Base-by-base conservation (phyloP, 2,329 filamentous ascomycete species). In the Ophiocordyceps camponoti-saundersi region DNA sequence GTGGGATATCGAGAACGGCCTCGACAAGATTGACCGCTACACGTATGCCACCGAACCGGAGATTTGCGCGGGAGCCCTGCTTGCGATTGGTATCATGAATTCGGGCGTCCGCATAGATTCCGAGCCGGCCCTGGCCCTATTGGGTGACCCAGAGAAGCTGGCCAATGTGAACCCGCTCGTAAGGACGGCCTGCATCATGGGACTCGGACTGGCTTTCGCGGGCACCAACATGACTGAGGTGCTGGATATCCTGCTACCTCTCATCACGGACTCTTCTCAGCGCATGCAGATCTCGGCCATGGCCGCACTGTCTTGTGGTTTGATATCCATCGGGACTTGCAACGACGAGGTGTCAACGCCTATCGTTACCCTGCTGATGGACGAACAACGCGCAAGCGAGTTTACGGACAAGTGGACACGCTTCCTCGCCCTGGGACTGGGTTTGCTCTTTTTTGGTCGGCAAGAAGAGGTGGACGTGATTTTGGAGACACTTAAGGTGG, bases 391-490 rank as follows among this genome's bases (percentile, higher is more conserved):
- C 48, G 83, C 84, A 66, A 82, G 77, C 58, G 89, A 95, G 62
- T 71, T 98, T 50, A 95, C 93, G 55, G 87, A 96, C 67, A 98
- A 96, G 67, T 98, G 92, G 92, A 92, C 89, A 30, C 81, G 92
- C 18, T 98, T 98, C 69, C 83, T 98, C 69, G 89, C 86, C 20
- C 80, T 98, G 41, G 92, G 92, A 53, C 75, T 98, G 51, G 92
- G 90, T 2, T 75, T 98, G 23, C 73, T 98, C 26, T 98, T 88
- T 75, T 96, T 98, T 56, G 92, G 92, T 39, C 82, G 87, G 53
- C 92, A 98, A 65, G 92, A 98, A 64, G 90, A 96, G 63, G 92
- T 96, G n/a, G 92, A 98, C 57, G 90, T 96, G 48, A 89, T 96
- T 53, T 69, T 96, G 30, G 92, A 98, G 68, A 95, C 92, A 0